Conservation (phyloP, 2,329 filamentous ascomycete genomes). For the Aspergillus alliaceus region DNA sequence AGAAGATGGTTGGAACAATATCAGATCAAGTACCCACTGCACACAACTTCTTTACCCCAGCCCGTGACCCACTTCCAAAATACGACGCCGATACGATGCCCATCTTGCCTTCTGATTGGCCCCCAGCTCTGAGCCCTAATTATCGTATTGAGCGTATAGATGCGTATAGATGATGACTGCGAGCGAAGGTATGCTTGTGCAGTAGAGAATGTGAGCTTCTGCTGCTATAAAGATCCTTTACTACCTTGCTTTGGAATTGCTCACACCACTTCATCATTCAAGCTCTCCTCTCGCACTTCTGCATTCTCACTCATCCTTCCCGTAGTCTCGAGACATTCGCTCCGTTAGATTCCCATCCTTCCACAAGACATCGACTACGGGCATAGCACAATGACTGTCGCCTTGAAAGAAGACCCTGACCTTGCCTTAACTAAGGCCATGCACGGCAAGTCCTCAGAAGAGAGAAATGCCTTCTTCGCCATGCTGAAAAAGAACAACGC, state of each 20-base stretch:
- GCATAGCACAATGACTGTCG: not conserved
- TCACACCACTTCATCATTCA: not conserved
- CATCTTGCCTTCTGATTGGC: not conserved
- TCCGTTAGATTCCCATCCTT: not conserved
- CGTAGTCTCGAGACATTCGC: not conserved
- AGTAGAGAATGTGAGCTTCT: not conserved
- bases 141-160: not conserved
- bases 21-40: no score
- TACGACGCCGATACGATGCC: not conserved
- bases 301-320: not conserved
- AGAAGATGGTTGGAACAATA: not conserved
- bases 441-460: not conserved
- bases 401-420: constrained; percentile 1
- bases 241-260: not conserved
- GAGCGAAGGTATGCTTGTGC: not conserved
- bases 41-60: not conserved
- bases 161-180: not conserved
- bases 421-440: not conserved
- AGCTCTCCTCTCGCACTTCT: not conserved
- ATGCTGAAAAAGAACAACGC: not conserved
- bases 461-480: not conserved
- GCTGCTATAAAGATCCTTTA: not conserved
- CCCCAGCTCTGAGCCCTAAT: not conserved
- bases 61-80: not conserved
- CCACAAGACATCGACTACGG: not conserved